A percentile compares a stretch with the other conserved stretches of the same genome.
phyloP scores from a whole-genome alignment of 1,139 yeast genomes.

The Debaryomyces sp. region DNA sequence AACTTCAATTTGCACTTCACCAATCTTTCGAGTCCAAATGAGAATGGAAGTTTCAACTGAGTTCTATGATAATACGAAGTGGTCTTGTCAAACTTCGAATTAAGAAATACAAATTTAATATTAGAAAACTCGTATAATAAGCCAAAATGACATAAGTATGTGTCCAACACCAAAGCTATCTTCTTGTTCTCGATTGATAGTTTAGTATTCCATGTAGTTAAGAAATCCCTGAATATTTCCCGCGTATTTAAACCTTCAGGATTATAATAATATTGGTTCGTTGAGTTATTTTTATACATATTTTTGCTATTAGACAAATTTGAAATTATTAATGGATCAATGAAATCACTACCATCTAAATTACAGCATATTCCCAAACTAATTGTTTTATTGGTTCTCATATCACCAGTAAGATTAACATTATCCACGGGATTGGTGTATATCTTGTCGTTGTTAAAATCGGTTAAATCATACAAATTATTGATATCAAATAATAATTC shows the following conservation, averaged over 20 bases:
- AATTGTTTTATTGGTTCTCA: conserved; percentile 12
- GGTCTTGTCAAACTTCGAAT: conserved; percentile 19
- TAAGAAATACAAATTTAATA: conserved; percentile 21
- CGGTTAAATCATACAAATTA: conserved; percentile 14
- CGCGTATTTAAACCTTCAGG: conserved; percentile 18
- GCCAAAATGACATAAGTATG: conserved; percentile 18
- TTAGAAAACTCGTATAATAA: conserved; percentile 17
- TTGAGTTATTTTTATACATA: conserved; percentile 4
- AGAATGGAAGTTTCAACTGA: conserved; percentile 22
- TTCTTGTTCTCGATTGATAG: conserved; percentile 11
- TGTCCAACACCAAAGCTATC: conserved; percentile 16
- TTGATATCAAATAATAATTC: conserved; percentile 22
- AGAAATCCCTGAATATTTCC: conserved; percentile 14
- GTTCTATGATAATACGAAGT: conserved; percentile 10
- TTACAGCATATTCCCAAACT: conserved; percentile 23
- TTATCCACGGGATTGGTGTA: conserved; percentile 6
- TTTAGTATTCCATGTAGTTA: conserved; percentile 15
- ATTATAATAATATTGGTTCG: conserved; percentile 11
- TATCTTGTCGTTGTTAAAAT: conserved; percentile 8
- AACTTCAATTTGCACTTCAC: conserved; percentile 15
- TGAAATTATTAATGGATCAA: conserved; percentile 20
- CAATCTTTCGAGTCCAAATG: conserved; percentile 24
- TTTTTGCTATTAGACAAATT: conserved; percentile 11
- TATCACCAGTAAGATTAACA: conserved; percentile 10
- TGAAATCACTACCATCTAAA: conserved; percentile 19